phyloP scores from a whole-genome alignment of 2,329 filamentous ascomycete genomes.

The Rutstroemia sp. region DNA sequence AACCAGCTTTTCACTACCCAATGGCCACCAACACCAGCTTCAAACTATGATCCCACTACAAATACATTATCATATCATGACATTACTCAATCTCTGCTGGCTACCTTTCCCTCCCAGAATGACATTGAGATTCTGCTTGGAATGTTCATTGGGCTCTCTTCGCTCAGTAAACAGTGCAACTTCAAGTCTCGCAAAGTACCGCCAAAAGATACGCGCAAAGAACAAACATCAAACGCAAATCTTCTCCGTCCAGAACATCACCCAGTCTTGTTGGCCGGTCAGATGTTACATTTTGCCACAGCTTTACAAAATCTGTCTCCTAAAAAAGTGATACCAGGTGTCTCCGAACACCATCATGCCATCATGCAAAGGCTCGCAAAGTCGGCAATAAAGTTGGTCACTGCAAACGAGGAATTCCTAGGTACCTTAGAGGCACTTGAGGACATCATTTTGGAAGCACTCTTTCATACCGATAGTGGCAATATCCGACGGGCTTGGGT shows the following conservation, averaged over 20 bases:
- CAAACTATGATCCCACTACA: background rate
- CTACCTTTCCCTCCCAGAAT: background rate
- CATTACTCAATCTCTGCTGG: background rate
- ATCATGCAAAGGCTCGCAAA: background rate
- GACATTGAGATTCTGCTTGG: background rate
- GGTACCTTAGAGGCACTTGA: background rate
- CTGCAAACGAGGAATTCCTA: background rate
- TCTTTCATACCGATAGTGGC: background rate
- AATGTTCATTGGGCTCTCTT: background rate
- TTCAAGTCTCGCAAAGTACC: background rate
- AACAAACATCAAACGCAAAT: background rate
- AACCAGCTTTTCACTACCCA: too few relatives aligned
- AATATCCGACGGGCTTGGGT: background rate
- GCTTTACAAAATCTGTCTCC: background rate
- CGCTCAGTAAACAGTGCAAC: background rate
- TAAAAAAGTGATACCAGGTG: background rate
- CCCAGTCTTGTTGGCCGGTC: background rate
- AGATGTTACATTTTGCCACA: background rate
- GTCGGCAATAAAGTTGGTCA: background rate
- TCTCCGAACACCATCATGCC: background rate
- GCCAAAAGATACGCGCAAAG: background rate
- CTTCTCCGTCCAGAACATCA: background rate
- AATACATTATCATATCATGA: background rate
- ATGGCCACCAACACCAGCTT: background rate
- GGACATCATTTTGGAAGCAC: background rate